Base-by-base conservation (phyloP, 1,284 basidiomycete genomes). In the Fereydounia khargensis region DNA sequence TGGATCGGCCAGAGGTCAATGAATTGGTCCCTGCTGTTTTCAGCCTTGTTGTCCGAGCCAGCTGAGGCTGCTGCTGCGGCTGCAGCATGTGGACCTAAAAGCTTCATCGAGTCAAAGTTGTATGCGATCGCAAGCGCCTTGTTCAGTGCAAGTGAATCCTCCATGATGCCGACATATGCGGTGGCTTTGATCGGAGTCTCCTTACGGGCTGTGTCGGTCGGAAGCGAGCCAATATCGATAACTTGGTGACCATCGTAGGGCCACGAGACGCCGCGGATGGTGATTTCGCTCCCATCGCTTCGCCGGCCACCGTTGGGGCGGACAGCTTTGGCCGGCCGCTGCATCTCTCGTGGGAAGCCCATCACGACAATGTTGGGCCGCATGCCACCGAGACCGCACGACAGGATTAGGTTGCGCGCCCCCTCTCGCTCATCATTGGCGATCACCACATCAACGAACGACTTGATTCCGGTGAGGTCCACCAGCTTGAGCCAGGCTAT, bases 401-500 rank as follows among this genome's bases (percentile, higher is more conserved):
- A 67, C 9, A 73, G 46, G 23, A 73, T 70, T 8, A 74, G 47
- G 28, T 72, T 73, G 14, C 73, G 55, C 1, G 71, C 73, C 5
- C 73, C 73, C 37, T 73, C 67, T 2, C 73, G 51, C 47, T 73
- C 73, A 36, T 74, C 69, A 14, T 51, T 51, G 24, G 73, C 73
- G 28, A 74, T 73, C 30, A 73, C 63, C 6, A 74, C 61, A 32
- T 74, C 70, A 24, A 74, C 73, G 52, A 74, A 74, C 9, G 59
- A 53, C 47, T 74, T 74, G 53, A 74, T 68, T 23, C 69, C 62
- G 3, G 68, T 68, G 16, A 74, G 37, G 34, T 74, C 73, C 16
- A 74, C 71, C n/a, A 74, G 57, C 57, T 73, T 74, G 42, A 74
- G 63, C 73, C 73, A 74, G 3, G 69, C 69, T 1, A 72, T 55